Evolutionary conservation across 2,329 filamentous ascomycete species (phyloP), one percentile per base, ranked within the genome.

Genomic region (Thelonectria discophora): DNA sequence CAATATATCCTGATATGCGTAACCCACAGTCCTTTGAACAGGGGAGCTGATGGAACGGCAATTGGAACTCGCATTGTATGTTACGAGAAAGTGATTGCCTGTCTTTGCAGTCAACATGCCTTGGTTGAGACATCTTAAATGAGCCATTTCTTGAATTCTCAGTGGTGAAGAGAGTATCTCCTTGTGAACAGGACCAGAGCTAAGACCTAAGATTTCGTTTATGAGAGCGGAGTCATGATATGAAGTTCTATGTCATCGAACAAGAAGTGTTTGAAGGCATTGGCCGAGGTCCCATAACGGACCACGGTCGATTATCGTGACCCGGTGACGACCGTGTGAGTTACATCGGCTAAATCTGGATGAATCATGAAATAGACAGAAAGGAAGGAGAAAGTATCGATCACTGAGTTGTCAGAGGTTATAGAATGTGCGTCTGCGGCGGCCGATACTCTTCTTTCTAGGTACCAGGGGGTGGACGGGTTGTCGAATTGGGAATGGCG

Each of bases 261-360:
- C 3, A 2, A 18, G 17, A 43, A 18, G 17, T 43, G 40, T 18
- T 11, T 4, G 17, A 2, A 9, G 40, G 40, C 15, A 49, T 40
- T 20, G 4, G 21, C 15, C 15, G 39, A 24, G 21, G n/a, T 13
- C 21, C 11, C n/a, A n/a, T n/a, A 21, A 34, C 53, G 40, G 30
- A 30, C 8, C 27, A 30, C 27, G n/a, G n/a, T n/a, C n/a, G 27
- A 30, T 9, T 30, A 9, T 30, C 27, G 27, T 9, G 9, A 30
- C 27, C 27, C 21, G 43, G 9, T 18, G 20, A n/a, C 1, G 24
- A 43, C 40, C 9, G 27, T 30, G 42, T 18, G 32, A 12, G 45
- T 56, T 49, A 56, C 53, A 56, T 49, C 53, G 53, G 45, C 21
- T 56, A 49, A 42, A 27, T 8, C 10, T 42, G 53, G 43, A 42